Base-by-base conservation (phyloP, 2,329 filamentous ascomycete genomes). In the Colletotrichum zoysiae region DNA sequence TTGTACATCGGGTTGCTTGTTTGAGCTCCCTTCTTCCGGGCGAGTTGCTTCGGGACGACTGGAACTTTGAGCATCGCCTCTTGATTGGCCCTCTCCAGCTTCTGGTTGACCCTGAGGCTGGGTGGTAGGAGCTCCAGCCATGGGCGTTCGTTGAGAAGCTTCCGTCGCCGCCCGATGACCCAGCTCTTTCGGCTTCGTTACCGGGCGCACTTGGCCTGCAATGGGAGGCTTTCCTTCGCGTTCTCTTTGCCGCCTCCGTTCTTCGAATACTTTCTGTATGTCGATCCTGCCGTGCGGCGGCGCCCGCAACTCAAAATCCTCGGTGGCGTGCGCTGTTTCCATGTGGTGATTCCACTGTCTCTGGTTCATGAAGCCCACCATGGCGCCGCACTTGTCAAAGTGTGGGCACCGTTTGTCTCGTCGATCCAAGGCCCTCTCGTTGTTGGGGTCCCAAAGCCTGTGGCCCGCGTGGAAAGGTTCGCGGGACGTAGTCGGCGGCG, bases 361-460 rank as follows among this genome's bases (percentile, higher is more conserved):
- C 53, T 71, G 60, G 42, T 65, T 74, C 73, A 74, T 74, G 55
- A 72, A 72, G 40, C 71, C 72, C 3, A 74, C 72, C 67, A 74
- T 74, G 35, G 73, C 68, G 7, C 73, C 73, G 51, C 73, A 74
- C 35, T 66, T 65, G 8, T 72, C 65, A 57, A 74, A 74, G 38
- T 65, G 53, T 23, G 73, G 73, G 62, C 73, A 74, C 6, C 71
- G 65, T 65, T 74, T 74, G 57, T 74, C 70, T 55, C 73, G 73
- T 23, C 73, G 61, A 18, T 74, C 73, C 42, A 73, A 23, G 23
- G 56, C 58, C 8, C 16, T 67, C 48, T 73, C 73, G 20, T 67
- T 59, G 11, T 61, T 58, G 33, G 73, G 73, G 23, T 73, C 58
- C 70, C 70, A 74, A 38, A 74, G 63, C 7, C 58, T 58, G 57